phyloP scores from a whole-genome alignment of 768 basidiomycete genomes.

The Suillus subaureus region DNA sequence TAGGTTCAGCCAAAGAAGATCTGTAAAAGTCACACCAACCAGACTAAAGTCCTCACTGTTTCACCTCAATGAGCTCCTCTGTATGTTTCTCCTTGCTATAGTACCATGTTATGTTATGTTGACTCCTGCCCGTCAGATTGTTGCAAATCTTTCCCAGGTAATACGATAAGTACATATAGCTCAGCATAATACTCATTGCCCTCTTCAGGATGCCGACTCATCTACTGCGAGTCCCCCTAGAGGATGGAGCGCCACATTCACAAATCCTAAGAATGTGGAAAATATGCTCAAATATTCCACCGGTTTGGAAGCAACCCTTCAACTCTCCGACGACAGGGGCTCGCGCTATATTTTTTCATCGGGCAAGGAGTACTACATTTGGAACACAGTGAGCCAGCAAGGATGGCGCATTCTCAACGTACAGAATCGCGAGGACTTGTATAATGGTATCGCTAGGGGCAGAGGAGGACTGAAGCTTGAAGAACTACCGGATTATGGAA shows the following conservation, averaged over 20 bases:
- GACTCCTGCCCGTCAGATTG: not conserved
- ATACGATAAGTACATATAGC: not conserved
- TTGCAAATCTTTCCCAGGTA: not conserved
- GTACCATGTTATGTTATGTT: not conserved
- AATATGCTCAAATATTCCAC: not conserved
- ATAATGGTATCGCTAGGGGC: not conserved
- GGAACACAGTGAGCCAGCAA: not conserved
- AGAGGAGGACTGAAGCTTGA: not conserved
- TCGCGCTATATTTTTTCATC: not conserved
- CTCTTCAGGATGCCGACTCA: not conserved
- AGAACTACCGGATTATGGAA: not conserved
- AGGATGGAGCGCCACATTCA: not conserved
- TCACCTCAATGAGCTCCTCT: not conserved
- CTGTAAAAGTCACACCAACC: not conserved
- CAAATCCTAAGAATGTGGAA: not conserved
- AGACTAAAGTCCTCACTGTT: not conserved
- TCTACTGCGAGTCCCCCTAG: not conserved
- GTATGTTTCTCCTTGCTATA: not conserved
- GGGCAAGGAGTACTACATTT: not conserved
- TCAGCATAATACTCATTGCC: not conserved
- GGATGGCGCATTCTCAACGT: not conserved
- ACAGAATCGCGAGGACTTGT: not conserved
- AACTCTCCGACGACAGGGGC: not conserved
- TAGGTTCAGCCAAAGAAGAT: not conserved
- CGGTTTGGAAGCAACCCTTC: not conserved